Percentiles rank a stretch among this genome's conserved stretches.
phyloP scores from a whole-genome alignment of 176 grass and related monocot species.

The Carex cristatella region DNA sequence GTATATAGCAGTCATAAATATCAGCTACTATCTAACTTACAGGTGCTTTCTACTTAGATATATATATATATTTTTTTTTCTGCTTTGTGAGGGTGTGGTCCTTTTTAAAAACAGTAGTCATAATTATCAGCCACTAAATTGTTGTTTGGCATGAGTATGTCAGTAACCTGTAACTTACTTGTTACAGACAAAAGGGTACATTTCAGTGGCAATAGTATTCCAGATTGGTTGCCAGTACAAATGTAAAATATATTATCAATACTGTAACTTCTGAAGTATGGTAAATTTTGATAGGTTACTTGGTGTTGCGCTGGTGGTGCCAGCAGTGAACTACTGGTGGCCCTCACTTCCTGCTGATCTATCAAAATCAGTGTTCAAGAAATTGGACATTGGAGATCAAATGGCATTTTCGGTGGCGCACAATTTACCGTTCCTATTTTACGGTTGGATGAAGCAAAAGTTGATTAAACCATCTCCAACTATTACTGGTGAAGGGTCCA shows the following conservation, averaged over 20 bases:
- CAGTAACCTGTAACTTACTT: neutral
- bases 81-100: neutral
- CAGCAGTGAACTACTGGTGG: slow-evolving; percentile 79
- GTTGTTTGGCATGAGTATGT: neutral
- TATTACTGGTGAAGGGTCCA: slow-evolving; percentile 15
- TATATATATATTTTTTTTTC: neutral
- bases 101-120: neutral
- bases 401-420: slow-evolving; percentile 52
- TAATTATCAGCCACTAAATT: no score
- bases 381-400: slow-evolving; percentile 25
- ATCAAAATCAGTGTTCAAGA: slow-evolving; percentile 27
- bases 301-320: slow-evolving; percentile 45
- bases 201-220: neutral
- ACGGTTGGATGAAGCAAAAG: slow-evolving; percentile 55
- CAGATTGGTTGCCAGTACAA: neutral
- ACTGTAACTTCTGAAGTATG: neutral
- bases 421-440: slow-evolving; percentile 37
- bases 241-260: neutral
- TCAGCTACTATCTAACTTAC: neutral
- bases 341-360: slow-evolving; percentile 32
- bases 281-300: slow-evolving; percentile 18
- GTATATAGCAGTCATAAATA: neutral
- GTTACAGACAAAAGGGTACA: neutral
- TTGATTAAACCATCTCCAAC: slow-evolving; percentile 30
- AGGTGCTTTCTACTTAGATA: neutral